These are phyloP conservation scores for Colletotrichum melonis DNA, from an alignment of 2,329 filamentous ascomycete species.

Conservation along the genomic window DNA sequence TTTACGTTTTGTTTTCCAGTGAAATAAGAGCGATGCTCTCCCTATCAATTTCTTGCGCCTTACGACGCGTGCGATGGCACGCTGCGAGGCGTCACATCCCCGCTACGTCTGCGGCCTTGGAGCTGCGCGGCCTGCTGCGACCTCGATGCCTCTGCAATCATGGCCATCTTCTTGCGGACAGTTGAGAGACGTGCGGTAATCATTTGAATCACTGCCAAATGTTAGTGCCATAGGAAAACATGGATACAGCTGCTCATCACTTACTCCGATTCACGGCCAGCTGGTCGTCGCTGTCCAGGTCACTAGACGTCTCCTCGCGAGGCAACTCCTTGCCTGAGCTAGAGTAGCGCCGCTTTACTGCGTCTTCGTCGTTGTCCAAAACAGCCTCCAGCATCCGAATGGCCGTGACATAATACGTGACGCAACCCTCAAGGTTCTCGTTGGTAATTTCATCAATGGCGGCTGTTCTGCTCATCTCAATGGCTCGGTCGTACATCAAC, in stretches of 20 bases:
- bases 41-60: background rate
- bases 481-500: constrained; percentile 95
- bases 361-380: constrained; percentile 81
- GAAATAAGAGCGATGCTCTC: background rate
- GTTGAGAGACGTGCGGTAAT: constrained; percentile 65
- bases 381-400: constrained; percentile 96
- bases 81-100: constrained; percentile 66
- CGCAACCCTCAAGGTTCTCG: constrained; percentile 87
- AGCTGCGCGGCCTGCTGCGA: constrained; percentile 57
- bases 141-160: constrained; percentile 69
- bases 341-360: constrained; percentile 50
- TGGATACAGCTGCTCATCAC: constrained; percentile 39
- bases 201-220: constrained; percentile 68
- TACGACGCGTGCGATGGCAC: constrained; percentile 59
- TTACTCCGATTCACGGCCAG: constrained; percentile 79
- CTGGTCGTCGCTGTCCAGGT: constrained; percentile 76
- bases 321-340: constrained; percentile 54
- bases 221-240: constrained; percentile 38
- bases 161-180: constrained; percentile 70
- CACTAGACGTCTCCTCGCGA: constrained; percentile 55
- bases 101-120: constrained; percentile 61
- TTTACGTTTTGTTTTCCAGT: background rate
- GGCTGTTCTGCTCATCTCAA: constrained; percentile 95
- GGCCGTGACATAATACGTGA: constrained; percentile 92
- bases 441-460: constrained; percentile 97